Base-by-base conservation (phyloP, 1,284 basidiomycete genomes). In the Cutaneotrichosporon arboriforme region DNA sequence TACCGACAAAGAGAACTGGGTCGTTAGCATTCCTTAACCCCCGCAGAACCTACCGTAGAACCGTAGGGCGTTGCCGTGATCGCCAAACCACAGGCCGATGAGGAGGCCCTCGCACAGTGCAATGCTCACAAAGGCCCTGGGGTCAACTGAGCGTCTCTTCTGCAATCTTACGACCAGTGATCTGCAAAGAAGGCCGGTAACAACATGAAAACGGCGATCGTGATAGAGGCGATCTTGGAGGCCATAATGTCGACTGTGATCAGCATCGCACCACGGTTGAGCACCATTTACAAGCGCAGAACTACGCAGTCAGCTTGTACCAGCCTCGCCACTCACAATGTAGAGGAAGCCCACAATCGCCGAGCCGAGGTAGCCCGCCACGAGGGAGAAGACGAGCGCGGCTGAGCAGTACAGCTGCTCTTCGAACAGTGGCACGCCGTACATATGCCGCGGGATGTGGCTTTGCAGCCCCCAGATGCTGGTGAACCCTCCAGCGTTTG, bases 31-130 rank as follows among this genome's bases (percentile, higher is more conserved):
- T 7, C 7, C 26, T 31, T 5, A 10, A 10, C 26, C 26, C 26
- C 26, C 26, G n/a, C n/a, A n/a, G 14, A 13, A 47, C 66, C 35
- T 38, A 70, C 68, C 69, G 45, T 69, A 74, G 56, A 72, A 76
- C 1, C 75, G 63, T 26, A 75, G 53, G 1, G 70, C 71, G 59
- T 67, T 74, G 17, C 73, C 74, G 55, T 76, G 73, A 49, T 70
- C 68, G 1, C 66, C 70, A 49, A 75, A 76, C 74, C 74, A 76
- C 4, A 76, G 44, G 1, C 73, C 75, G 23, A 76, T 68, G 50
- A 76, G 63, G 17, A 76, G 49, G 0, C 60, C 70, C 49, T 75
- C 72, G 43, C 67, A 67, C 1, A 58, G 40, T 12, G 72, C 62
- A 40, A 74, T 70, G 48, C 72, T 73, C 5, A 63, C 63, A 48